phyloP scores from a whole-genome alignment of 2,329 filamentous ascomycete genomes.

The Neonectria magnoliae region DNA sequence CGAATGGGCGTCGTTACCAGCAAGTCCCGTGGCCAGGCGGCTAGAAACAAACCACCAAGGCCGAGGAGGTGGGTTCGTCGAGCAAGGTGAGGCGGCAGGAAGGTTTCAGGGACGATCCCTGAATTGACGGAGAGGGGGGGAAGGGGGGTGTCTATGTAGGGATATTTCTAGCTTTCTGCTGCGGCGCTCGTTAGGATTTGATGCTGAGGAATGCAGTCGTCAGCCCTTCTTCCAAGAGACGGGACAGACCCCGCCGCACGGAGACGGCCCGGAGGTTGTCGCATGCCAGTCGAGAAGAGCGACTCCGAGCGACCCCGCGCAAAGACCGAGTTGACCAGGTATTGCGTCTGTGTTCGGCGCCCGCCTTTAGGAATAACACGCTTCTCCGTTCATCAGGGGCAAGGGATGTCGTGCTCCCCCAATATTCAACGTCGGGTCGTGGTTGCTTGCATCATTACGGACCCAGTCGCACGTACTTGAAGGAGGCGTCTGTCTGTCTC shows the following conservation, averaged over 20 bases:
- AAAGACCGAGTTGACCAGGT: background rate
- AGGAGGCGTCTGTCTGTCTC: conserved; percentile 20
- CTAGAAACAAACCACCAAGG: conserved; percentile 31
- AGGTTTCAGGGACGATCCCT: conserved; percentile 43
- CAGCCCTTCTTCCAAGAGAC: conserved; percentile 10
- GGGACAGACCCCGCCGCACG: conserved; percentile 1
- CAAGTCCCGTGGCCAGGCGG: conserved; percentile 28
- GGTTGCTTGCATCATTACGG: background rate
- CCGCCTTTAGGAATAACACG: background rate
- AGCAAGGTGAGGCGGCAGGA: conserved; percentile 38
- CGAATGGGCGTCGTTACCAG: conserved; percentile 37
- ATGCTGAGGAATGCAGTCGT: conserved; percentile 38
- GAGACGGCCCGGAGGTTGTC: conserved; percentile 11
- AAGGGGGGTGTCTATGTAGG: conserved; percentile 8
- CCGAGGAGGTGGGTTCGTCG: conserved; percentile 30
- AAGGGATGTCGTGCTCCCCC: background rate
- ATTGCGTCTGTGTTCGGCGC: background rate
- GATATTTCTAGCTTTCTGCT: conserved; percentile 8
- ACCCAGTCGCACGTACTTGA: background rate
- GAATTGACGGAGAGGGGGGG: conserved; percentile 17
- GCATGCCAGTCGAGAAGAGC: conserved; percentile 17
- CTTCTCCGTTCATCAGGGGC: background rate
- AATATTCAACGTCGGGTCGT: background rate
- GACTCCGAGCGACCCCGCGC: conserved; percentile 6
- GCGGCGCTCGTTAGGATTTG: conserved; percentile 21